phyloP scores from a whole-genome alignment of 2,329 filamentous ascomycete genomes.

The Ustulina deusta region DNA sequence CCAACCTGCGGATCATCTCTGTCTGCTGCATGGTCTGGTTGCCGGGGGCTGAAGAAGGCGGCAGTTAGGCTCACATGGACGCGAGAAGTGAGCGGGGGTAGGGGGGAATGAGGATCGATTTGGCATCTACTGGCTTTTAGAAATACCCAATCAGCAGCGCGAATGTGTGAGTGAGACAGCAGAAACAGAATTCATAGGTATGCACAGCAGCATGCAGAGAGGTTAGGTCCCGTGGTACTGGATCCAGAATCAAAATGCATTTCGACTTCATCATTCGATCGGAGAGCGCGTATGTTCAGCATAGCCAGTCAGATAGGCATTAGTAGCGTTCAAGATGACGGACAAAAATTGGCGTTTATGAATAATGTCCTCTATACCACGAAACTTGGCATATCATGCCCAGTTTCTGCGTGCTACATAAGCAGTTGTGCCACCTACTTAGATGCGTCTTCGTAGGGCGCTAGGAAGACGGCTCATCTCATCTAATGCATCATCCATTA shows the following conservation, averaged over 20 bases:
- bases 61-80: conserved; percentile 10
- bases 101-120: neutral
- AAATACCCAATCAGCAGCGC: conserved; percentile 5
- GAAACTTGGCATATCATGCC: conserved; percentile 9
- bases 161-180: neutral
- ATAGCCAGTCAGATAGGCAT: neutral
- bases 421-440: conserved; percentile 6
- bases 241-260: neutral
- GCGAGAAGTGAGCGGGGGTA: neutral
- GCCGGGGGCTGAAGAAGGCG: neutral
- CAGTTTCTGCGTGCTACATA: conserved; percentile 2
- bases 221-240: neutral
- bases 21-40: conserved; percentile 4
- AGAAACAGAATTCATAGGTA: neutral
- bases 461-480: conserved; percentile 20
- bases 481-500: conserved; percentile 39
- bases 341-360: neutral
- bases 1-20: conserved; percentile 25
- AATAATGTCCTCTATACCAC: neutral
- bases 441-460: neutral
- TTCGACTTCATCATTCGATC: neutral
- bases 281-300: neutral
- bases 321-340: neutral
- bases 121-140: neutral
- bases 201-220: neutral